A percentile compares a stretch with the other conserved stretches of the same genome.
Conservation (phyloP, 2,329 filamentous ascomycete species). For the Penicillium sp. region DNA sequence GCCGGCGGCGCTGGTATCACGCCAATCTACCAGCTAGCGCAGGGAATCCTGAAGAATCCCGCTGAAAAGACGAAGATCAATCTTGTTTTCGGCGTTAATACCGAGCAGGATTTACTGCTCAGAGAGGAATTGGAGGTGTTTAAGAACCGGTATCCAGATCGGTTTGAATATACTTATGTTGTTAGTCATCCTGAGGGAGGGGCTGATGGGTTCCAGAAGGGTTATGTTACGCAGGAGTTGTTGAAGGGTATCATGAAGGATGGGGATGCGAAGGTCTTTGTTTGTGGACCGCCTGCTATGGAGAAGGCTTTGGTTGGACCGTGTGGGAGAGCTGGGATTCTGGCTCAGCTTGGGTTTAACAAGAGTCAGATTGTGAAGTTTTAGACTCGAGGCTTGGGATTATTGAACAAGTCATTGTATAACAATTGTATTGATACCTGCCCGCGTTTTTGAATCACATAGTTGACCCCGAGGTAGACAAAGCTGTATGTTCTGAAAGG, state of each 20-base stretch:
- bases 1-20: conserved; percentile 74
- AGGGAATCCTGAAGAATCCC: conserved; percentile 63
- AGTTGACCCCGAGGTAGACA: too few species aligned
- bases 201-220: conserved; percentile 51
- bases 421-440: too few species aligned
- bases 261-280: conserved; percentile 60
- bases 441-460: too few species aligned
- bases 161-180: conserved; percentile 61
- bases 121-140: conserved; percentile 57
- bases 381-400: conserved; percentile 26
- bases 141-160: conserved; percentile 52
- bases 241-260: conserved; percentile 52
- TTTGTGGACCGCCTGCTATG: conserved; percentile 71
- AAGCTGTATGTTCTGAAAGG: too few species aligned
- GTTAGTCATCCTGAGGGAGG: conserved; percentile 48
- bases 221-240: conserved; percentile 60
- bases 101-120: conserved; percentile 63
- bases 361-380: conserved; percentile 63
- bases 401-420: too few species aligned
- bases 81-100: conserved; percentile 67
- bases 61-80: conserved; percentile 64
- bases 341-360: conserved; percentile 59
- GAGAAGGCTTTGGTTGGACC: conserved; percentile 48
- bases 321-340: conserved; percentile 46
- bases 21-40: conserved; percentile 66